Evolutionary conservation across 2,329 filamentous ascomycete genomes (phyloP).

Genomic region (Exophiala spinifera): DNA sequence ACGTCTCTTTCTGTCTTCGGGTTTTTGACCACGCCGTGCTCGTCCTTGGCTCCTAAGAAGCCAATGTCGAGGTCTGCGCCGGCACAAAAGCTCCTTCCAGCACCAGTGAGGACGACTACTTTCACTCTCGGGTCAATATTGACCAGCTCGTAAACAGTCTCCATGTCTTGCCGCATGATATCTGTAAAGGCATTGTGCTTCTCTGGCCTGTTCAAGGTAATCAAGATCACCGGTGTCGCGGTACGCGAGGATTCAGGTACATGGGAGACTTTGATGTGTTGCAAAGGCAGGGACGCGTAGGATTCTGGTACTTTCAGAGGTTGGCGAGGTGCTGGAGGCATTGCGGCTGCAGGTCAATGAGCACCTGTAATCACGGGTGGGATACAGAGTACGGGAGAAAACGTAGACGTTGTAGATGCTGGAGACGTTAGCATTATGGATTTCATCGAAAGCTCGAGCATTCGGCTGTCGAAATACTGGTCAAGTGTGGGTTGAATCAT

Average conservation of each 20-base stretch:
- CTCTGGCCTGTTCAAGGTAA: constrained; percentile 62
- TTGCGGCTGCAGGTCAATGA: constrained; percentile 3
- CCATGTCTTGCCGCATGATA: constrained; percentile 61
- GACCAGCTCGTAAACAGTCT: constrained; percentile 51
- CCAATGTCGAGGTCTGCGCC: constrained; percentile 56
- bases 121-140: constrained; percentile 55
- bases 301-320: constrained; percentile 33
- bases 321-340: constrained; percentile 18
- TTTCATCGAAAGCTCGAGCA: not conserved
- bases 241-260: constrained; percentile 46
- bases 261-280: constrained; percentile 38
- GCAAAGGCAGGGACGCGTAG: constrained; percentile 34
- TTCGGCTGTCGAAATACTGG: not conserved
- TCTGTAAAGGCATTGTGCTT: constrained; percentile 69
- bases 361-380: not conserved
- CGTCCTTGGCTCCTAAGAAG: constrained; percentile 26
- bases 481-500: not conserved
- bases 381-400: not conserved
- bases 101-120: constrained; percentile 54
- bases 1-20: constrained; percentile 28
- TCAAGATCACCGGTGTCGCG: constrained; percentile 60
- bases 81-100: constrained; percentile 56
- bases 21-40: constrained; percentile 11
- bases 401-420: not conserved
- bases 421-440: not conserved